Evolutionary conservation across 305 asterid genomes (phyloP).

Genomic region (Fraxinus paxiana): DNA sequence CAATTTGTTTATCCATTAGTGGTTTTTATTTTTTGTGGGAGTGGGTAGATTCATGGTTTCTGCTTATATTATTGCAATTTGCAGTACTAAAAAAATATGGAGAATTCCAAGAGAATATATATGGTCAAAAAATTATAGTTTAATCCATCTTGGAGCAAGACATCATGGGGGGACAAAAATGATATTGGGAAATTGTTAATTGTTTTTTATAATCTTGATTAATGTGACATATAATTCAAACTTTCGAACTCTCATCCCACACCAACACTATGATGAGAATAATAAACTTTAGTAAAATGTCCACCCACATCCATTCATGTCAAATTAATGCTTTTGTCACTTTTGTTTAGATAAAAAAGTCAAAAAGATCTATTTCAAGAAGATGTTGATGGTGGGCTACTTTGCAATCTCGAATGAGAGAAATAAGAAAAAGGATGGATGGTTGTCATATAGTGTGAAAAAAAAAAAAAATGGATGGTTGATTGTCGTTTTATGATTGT

Average conservation of each 20-base stretch:
- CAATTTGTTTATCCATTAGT: not conserved
- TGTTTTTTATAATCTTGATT: not conserved
- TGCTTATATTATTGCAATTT: not conserved
- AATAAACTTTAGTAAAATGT: slow-evolving; percentile 1
- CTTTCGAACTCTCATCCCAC: not conserved
- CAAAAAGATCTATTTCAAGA: not conserved
- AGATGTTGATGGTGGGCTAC: not conserved
- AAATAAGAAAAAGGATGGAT: not conserved
- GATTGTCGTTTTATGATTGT: not conserved
- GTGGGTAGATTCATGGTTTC: not conserved
- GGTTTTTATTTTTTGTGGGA: not conserved
- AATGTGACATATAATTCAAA: not conserved
- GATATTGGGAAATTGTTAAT: not conserved
- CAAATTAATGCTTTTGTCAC: not conserved
- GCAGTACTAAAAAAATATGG: not conserved
- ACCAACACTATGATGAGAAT: not conserved
- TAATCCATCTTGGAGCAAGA: not conserved
- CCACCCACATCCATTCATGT: not conserved
- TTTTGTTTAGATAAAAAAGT: slow-evolving; percentile 14
- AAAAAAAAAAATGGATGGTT: not conserved
- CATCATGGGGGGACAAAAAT: not conserved
- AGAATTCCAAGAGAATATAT: not conserved
- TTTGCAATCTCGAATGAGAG: not conserved
- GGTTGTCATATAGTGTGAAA: not conserved
- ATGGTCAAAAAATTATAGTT: not conserved